These are phyloP conservation scores for Dioszegia crocea DNA, from an alignment of 768 basidiomycete genomes.

Conservation along the genomic window DNA sequence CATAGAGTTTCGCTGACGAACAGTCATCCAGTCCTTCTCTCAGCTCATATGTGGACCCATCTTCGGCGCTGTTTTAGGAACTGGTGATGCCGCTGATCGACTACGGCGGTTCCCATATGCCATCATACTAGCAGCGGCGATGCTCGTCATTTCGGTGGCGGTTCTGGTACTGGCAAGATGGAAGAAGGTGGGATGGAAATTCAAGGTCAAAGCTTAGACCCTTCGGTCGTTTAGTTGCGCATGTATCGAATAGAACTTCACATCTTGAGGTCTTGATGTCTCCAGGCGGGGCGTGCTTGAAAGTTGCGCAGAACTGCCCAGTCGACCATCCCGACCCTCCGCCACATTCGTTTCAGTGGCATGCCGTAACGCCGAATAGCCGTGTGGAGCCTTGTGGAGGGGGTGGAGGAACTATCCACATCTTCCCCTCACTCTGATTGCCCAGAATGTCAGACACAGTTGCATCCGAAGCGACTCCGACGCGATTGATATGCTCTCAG, in stretches of 20 bases:
- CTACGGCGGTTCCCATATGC: neutral
- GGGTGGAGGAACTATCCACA: too few relatives aligned
- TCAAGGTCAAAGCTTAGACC: neutral
- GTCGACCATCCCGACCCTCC: too few relatives aligned
- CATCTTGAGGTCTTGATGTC: too few relatives aligned
- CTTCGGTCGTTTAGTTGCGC: too few relatives aligned
- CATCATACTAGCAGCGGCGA: constrained; percentile 9
- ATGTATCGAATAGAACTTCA: too few relatives aligned
- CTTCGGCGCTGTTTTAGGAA: constrained; percentile 12
- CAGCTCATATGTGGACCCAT: constrained; percentile 15
- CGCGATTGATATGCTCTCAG: neutral
- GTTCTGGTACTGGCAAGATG: constrained; percentile 5
- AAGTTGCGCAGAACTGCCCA: too few relatives aligned
- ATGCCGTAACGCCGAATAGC: too few relatives aligned
- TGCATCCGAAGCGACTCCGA: neutral
- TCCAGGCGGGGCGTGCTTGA: too few relatives aligned
- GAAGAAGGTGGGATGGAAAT: neutral
- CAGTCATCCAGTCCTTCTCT: constrained; percentile 13
- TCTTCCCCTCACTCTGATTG: neutral
- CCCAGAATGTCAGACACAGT: neutral
- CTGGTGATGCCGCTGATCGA: constrained; percentile 3
- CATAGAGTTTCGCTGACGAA: neutral
- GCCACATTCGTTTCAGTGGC: too few relatives aligned
- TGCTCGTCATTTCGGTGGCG: constrained; percentile 2
- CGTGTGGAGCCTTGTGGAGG: too few relatives aligned